Evolutionary conservation across 2,329 filamentous ascomycete species (phyloP).

Genomic region (Sporothrix brasiliensis): DNA sequence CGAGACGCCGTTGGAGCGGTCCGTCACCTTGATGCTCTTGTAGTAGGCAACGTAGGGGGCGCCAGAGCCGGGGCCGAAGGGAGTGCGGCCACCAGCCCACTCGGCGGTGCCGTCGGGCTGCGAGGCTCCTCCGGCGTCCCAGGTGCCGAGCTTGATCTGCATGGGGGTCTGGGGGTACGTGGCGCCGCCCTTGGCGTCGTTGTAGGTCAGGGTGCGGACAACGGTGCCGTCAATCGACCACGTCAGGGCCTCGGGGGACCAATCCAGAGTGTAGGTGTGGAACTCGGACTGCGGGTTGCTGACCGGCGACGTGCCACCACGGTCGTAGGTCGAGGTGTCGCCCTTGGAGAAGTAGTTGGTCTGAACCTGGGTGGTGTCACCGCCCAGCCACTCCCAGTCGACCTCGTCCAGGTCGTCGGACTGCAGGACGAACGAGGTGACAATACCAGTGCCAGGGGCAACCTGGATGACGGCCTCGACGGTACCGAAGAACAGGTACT

Average conservation of each 20-base stretch:
- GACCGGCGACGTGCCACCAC: conserved; percentile 65
- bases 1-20: conserved; percentile 57
- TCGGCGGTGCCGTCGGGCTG: conserved; percentile 60
- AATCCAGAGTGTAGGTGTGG: conserved; percentile 70
- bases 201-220: conserved; percentile 52
- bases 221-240: conserved; percentile 61
- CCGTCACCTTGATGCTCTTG: conserved; percentile 57
- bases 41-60: conserved; percentile 59
- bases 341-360: conserved; percentile 85
- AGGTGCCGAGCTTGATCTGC: conserved; percentile 65
- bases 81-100: conserved; percentile 66
- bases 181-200: conserved; percentile 54
- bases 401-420: conserved; percentile 93
- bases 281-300: conserved; percentile 54
- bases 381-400: conserved; percentile 94
- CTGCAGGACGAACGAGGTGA: conserved; percentile 87
- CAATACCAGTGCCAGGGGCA: conserved; percentile 78
- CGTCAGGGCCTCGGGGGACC: conserved; percentile 60
- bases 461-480: conserved; percentile 79
- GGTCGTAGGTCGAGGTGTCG: conserved; percentile 69
- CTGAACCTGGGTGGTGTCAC: conserved; percentile 73
- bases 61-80: conserved; percentile 55
- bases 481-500: conserved; percentile 97
- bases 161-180: conserved; percentile 72
- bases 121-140: conserved; percentile 54